phyloP scores from a whole-genome alignment of 2,329 filamentous ascomycete genomes.

The Stagonosporopsis vannaccii region DNA sequence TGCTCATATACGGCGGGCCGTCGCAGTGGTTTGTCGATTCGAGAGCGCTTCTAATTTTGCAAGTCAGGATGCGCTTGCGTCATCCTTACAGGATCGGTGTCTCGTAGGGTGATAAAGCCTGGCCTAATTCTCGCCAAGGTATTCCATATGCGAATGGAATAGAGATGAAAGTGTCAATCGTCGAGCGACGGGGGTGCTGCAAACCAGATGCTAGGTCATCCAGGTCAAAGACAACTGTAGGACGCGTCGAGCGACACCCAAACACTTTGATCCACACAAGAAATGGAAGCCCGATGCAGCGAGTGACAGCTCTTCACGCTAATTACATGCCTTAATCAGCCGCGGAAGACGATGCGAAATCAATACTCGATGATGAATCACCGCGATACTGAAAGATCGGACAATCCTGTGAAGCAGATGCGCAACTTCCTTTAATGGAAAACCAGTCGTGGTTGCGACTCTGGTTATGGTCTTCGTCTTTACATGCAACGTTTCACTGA shows the following conservation, averaged over 20 bases:
- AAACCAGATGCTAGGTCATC: not conserved
- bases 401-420: not conserved
- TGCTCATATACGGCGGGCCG: not conserved
- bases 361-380: not conserved
- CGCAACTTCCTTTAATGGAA: not conserved
- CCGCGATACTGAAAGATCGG: not conserved
- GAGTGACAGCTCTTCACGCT: not conserved
- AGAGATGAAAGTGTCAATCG: not conserved
- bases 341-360: not conserved
- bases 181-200: not conserved
- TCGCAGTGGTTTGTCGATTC: slow-evolving; percentile 4
- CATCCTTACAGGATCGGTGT: slow-evolving; percentile 1
- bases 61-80: slow-evolving; percentile 2
- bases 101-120: not conserved
- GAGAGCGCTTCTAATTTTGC: not conserved
- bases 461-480: too few species aligned
- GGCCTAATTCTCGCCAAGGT: not conserved
- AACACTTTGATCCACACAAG: not conserved
- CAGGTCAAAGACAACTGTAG: not conserved
- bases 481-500: not conserved
- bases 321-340: not conserved
- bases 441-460: not conserved
- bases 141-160: not conserved
- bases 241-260: not conserved
- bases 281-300: not conserved